Conservation (phyloP, 345 rosid genomes). For the Arabidopsis suecica region DNA sequence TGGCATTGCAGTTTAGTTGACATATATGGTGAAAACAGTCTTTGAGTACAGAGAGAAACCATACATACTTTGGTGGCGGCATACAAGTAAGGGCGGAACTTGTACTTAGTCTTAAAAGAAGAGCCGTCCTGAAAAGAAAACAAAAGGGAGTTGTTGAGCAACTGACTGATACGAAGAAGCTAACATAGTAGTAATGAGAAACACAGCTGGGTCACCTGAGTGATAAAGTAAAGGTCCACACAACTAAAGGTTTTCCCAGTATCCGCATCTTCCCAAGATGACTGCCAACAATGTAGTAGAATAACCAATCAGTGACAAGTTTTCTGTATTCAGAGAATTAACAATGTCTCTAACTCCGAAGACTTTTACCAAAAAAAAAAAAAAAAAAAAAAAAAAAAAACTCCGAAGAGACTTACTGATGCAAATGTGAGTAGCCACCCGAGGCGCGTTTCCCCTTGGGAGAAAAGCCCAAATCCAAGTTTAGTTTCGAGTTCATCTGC, state of each 20-base stretch:
- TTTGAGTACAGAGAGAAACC: not conserved
- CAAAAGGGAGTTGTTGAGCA: not conserved
- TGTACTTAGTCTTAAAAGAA: conserved; percentile 85
- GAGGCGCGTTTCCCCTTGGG: conserved; percentile 89
- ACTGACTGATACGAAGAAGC: conserved; percentile 1
- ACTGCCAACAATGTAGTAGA: conserved; percentile 55
- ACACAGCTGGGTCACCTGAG: conserved; percentile 62
- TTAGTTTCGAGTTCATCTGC: conserved; percentile 88
- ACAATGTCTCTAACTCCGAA: too few species aligned
- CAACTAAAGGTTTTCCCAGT: conserved; percentile 69
- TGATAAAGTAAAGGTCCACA: conserved; percentile 84
- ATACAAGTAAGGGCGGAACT: conserved; percentile 90
- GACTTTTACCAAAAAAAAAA: too few species aligned
- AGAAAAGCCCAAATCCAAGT: conserved; percentile 86
- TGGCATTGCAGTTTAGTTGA: conserved; percentile 15
- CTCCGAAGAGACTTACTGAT: conserved; percentile 54
- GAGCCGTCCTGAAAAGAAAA: conserved; percentile 72
- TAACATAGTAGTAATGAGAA: conserved; percentile 1
- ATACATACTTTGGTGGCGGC: conserved; percentile 72
- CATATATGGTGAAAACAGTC: conserved; percentile 10
- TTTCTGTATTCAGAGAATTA: too few species aligned
- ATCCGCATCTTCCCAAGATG: conserved; percentile 83
- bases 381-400: too few species aligned
- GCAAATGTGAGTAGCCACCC: conserved; percentile 92
- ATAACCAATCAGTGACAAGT: conserved; percentile 17